Base-by-base conservation (phyloP, 106 monocot genomes). In the Allium sativum region DNA sequence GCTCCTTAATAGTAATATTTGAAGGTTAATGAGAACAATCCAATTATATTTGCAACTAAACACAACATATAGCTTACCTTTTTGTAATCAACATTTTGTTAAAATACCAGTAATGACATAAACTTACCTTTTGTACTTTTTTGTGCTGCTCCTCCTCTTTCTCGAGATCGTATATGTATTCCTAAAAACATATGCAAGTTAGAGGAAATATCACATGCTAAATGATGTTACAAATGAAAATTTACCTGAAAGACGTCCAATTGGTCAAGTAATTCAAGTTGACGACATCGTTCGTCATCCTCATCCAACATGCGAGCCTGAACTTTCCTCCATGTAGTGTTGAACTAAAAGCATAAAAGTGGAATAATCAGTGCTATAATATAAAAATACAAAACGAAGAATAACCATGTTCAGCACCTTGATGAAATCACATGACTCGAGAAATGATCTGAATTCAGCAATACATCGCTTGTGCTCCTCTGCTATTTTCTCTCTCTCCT, bases 61-160 rank as follows among this genome's bases (percentile, higher is more conserved):
- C 52, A 11, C 56, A 58, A 41, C 8, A 65, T 65, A 31, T 51
- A 50, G 12, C 20, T 52, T 40, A 2, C 31, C 31, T 31, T 31
- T 31, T 31, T 31, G 31, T 31, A 31, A 31, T 31, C 31, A 31
- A 2, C 31, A 31, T 31, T 31, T 31, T 31, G 31, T 31, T 31
- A 31, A 31, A 31, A 31, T 31, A 31, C 5, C 5, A 31, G 5
- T 31, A 1, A 31, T 31, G 31, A 31, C 5, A 5, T 31, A 31
- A 61, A 65, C 14, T 12, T 47, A 92, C 98, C 92, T 85, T 92
- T 31, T 92, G 88, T 58, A 83, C 74, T 71, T 75, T 88, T 69
- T 77, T 80, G 58, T 92, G 88, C 59, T 99, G 92, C 67, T 92
- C 98, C 72, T 99, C 98, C 72, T 92, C 82, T 62, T 83, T 92